phyloP scores from a whole-genome alignment of 768 basidiomycete species.

The Scleroderma citrinum region DNA sequence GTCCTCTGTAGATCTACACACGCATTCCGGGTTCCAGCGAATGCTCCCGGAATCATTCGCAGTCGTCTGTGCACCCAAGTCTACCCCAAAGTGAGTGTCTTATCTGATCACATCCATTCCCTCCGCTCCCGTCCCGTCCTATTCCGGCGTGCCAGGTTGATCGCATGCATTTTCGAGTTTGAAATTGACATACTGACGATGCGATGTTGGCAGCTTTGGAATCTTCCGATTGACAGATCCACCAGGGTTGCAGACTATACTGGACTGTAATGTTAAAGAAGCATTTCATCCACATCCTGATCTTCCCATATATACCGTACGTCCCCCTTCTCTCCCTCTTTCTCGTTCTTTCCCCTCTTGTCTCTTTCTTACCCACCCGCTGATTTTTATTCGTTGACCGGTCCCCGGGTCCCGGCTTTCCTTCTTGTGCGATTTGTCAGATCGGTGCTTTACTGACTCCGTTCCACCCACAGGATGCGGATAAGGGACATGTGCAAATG shows the following conservation, averaged over 20 bases:
- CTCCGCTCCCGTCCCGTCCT: too few relatives aligned
- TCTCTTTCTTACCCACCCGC: too few relatives aligned
- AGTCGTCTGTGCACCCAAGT: conserved; percentile 83
- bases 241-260: conserved; percentile 67
- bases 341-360: too few relatives aligned
- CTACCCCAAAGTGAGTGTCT: conserved; percentile 65
- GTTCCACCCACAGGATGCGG: conserved; percentile 60
- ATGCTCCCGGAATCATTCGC: conserved; percentile 93
- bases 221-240: conserved; percentile 90
- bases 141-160: too few relatives aligned
- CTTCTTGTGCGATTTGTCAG: too few relatives aligned
- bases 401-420: not conserved
- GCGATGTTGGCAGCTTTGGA: conserved; percentile 59
- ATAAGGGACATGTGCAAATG: conserved; percentile 80
- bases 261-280: conserved; percentile 61
- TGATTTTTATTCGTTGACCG: too few relatives aligned
- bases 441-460: not conserved
- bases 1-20: conserved; percentile 91
- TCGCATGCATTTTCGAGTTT: not conserved
- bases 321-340: conserved; percentile 19
- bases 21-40: conserved; percentile 81
- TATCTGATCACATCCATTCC: too few relatives aligned
- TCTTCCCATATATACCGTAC: conserved; percentile 78
- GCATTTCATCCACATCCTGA: conserved; percentile 87
- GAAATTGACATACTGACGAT: not conserved